Evolutionary conservation across 2,329 filamentous ascomycete species (phyloP), one percentile per base, ranked within the genome.

Genomic region (Neonectria faginata): DNA sequence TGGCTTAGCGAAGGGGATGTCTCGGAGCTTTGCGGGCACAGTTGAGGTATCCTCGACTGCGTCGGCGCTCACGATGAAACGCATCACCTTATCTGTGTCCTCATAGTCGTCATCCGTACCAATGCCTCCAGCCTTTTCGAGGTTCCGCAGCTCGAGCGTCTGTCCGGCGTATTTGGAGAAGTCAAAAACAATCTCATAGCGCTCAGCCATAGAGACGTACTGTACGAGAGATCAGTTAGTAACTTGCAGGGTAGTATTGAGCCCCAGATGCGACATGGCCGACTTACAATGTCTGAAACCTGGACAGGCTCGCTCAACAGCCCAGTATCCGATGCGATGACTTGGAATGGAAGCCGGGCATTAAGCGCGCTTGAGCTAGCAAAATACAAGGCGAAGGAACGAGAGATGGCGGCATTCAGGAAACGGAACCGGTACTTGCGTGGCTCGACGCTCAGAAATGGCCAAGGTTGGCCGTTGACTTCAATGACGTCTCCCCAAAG

Each of bases 391-490:
- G 79, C 75, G 62, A 84, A 88, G 16, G 80, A 79, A 51, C 83
- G 75, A 27, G 79, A 82, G 55, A 85, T 70, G n/a, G 82, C 79
- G 11, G 82, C 81, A 73, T 88, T 82, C 27, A 87, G 79, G 59
- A 88, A 71, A 2, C 86, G 79, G 68, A 89, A 82, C 20, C 86
- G 84, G 74, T 89, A 89, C 73, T 88, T 89, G 71, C 86, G 82
- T 7, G 85, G 86, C 74, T 89, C 84, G 4, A 88, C 86, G n/a
- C 82, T 79, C 10, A 87, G 68, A 66, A 80, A 88, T 3, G 87
- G 87, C 86, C 86, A 89, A 3, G 86, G 86, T 65, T 86, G 82
- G 2, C 84, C 84, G 68, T 89, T 88, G 60, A 88, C 86, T 48
- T 88, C 82, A 55, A 88, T 86, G 2, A 86, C 76, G 69, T 89